A percentile compares a stretch with the other conserved stretches of the same genome.
These are phyloP conservation scores for Crithidia sp. DNA, from an alignment of 208 protist species.

Conservation along the genomic window DNA sequence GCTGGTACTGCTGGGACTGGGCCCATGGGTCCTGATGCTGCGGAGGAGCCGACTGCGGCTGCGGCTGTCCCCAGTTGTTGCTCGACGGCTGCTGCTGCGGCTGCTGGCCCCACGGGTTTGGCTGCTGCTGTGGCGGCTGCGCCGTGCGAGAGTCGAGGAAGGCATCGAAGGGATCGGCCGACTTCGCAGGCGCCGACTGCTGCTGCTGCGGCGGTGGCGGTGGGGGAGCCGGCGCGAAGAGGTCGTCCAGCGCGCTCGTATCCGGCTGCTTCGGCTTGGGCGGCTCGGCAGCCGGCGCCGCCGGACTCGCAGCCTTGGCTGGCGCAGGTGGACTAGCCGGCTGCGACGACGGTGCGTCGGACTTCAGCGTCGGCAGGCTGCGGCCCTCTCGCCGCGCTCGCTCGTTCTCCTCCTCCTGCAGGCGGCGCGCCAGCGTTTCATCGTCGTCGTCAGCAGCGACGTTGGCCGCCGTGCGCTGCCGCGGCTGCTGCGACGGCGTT, in stretches of 20 bases:
- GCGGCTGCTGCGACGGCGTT: conserved; percentile 18
- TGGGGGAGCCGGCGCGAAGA: conserved; percentile 58
- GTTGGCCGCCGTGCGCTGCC: conserved; percentile 6
- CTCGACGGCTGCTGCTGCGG: conserved; percentile 8
- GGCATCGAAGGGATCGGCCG: conserved; percentile 62
- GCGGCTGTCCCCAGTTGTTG: conserved; percentile 31
- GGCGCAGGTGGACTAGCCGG: conserved; percentile 5
- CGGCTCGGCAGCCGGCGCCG: conserved; percentile 18
- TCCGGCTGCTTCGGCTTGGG: conserved; percentile 37
- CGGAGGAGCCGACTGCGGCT: conserved; percentile 11
- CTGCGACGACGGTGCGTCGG: conserved; percentile 23
- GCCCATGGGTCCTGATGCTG: conserved; percentile 17
- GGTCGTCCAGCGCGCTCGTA: conserved; percentile 68
- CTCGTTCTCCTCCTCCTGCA: conserved; percentile 81
- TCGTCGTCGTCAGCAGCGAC: conserved; percentile 44
- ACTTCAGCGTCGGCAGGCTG: conserved; percentile 42
- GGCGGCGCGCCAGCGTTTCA: conserved; percentile 67
- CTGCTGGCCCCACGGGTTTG: conserved; percentile 22
- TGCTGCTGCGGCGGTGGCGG: background rate
- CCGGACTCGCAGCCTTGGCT: conserved; percentile 11
- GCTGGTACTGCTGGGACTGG: conserved; percentile 3
- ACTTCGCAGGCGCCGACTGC: conserved; percentile 21
- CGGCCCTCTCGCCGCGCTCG: conserved; percentile 44
- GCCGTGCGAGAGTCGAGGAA: conserved; percentile 47
- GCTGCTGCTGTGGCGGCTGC: conserved; percentile 19